Conservation (phyloP, 306 rosid genomes). For the Senna tora region DNA sequence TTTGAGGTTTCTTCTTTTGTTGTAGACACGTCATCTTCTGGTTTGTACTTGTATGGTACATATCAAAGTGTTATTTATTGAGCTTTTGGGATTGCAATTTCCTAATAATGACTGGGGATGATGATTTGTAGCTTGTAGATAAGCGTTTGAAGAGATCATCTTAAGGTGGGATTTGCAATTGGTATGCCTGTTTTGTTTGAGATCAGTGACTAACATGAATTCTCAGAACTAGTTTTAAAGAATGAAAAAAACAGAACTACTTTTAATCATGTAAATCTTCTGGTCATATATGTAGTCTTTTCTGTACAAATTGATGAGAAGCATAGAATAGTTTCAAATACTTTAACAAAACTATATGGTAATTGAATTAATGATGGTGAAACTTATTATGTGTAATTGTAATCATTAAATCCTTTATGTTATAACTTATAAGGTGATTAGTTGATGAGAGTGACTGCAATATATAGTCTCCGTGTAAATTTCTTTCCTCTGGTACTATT, state of each 20-base stretch:
- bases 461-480: too few species aligned
- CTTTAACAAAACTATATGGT: neutral
- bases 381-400: neutral
- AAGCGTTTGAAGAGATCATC: neutral
- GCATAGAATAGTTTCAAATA: neutral
- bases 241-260: too few species aligned
- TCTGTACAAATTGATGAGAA: neutral
- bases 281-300: neutral
- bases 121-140: neutral
- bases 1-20: slow-evolving; percentile 34
- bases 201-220: neutral
- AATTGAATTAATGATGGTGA: neutral
- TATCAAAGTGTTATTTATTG: slow-evolving; percentile 31
- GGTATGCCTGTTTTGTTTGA: neutral
- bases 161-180: neutral
- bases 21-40: slow-evolving; percentile 24
- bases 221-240: too few species aligned
- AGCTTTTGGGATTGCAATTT: slow-evolving; percentile 35
- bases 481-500: too few species aligned
- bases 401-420: neutral
- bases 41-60: slow-evolving; percentile 41
- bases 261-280: too few species aligned
- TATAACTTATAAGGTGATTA: too few species aligned
- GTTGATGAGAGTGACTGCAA: too few species aligned
- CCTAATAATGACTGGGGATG: neutral